Evolutionary conservation across 2,329 filamentous ascomycete species (phyloP).

Genomic region (Cryphonectria nitschkei): DNA sequence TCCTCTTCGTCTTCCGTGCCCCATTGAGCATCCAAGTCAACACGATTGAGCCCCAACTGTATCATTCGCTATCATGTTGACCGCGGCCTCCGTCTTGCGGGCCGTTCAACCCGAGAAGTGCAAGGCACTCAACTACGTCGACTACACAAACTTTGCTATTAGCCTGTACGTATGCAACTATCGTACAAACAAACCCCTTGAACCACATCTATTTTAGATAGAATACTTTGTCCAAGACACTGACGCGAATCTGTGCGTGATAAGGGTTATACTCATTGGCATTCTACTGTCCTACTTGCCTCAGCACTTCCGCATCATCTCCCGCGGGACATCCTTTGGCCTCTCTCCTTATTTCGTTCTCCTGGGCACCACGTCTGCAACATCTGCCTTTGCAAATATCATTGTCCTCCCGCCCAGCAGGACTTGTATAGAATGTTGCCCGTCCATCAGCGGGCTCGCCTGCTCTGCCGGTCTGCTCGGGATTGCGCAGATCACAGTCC

Average conservation of each 20-base stretch:
- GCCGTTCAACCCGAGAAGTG: not conserved
- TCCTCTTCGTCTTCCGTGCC: not conserved
- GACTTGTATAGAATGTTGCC: constrained; percentile 84
- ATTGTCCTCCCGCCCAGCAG: constrained; percentile 80
- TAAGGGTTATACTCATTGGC: constrained; percentile 76
- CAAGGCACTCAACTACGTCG: constrained; percentile 16
- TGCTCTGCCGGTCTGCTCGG: constrained; percentile 86
- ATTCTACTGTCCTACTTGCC: constrained; percentile 93
- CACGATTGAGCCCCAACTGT: too few species aligned
- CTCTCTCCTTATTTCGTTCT: constrained; percentile 95
- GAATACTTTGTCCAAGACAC: not conserved
- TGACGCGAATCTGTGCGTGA: not conserved
- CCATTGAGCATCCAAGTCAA: too few species aligned
- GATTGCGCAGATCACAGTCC: constrained; percentile 86
- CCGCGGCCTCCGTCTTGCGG: not conserved
- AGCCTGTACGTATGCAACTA: constrained; percentile 6
- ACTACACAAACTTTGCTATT: constrained; percentile 17
- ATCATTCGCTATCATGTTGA: not conserved
- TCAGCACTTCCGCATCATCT: constrained; percentile 90
- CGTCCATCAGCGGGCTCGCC: constrained; percentile 75
- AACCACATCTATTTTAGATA: not conserved
- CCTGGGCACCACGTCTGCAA: constrained; percentile 86
- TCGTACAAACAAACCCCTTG: not conserved
- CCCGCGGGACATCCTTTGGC: constrained; percentile 83
- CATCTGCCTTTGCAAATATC: constrained; percentile 89